phyloP scores from a whole-genome alignment of 163 green algal species.

The Picocystis sp. region DNA sequence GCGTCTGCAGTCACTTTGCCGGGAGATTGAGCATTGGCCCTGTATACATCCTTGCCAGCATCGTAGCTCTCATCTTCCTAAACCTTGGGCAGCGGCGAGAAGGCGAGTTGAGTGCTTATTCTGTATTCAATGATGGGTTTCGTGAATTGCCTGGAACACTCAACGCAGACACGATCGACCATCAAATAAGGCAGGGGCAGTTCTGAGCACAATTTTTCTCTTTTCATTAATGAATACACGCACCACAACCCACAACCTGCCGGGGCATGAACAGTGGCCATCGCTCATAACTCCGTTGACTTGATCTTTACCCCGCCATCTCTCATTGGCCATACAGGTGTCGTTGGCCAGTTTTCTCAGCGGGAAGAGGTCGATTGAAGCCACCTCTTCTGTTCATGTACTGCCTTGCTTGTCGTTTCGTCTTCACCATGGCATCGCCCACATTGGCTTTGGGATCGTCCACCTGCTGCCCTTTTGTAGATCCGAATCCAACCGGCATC shows the following conservation, averaged over 20 bases:
- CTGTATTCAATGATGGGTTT: slow-evolving; percentile 44
- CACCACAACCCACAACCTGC: too few relatives aligned
- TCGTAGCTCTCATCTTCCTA: slow-evolving; percentile 27
- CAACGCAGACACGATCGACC: slow-evolving; percentile 46
- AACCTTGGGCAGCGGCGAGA: slow-evolving; percentile 33
- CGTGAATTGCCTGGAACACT: slow-evolving; percentile 39
- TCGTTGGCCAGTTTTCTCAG: slow-evolving; percentile 38
- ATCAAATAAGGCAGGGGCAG: slow-evolving; percentile 37
- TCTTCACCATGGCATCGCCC: slow-evolving; percentile 48
- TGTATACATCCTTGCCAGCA: slow-evolving; percentile 15
- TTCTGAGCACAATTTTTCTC: too few relatives aligned
- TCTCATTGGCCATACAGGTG: neutral
- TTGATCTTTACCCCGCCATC: neutral
- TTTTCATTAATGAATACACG: too few relatives aligned
- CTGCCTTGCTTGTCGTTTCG: slow-evolving; percentile 54
- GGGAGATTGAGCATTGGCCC: neutral
- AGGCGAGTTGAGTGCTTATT: slow-evolving; percentile 42
- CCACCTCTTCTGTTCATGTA: slow-evolving; percentile 85
- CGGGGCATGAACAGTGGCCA: too few relatives aligned
- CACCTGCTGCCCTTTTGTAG: slow-evolving; percentile 22
- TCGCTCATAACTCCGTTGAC: too few relatives aligned
- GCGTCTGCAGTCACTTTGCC: slow-evolving; percentile 1
- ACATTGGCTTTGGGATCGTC: slow-evolving; percentile 44
- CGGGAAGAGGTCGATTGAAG: slow-evolving; percentile 71
- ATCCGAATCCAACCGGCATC: slow-evolving; percentile 12